Evolutionary conservation across 306 rosid genomes (phyloP), one percentile per base, ranked within the genome.

Genomic region (Quercus bicolor): DNA sequence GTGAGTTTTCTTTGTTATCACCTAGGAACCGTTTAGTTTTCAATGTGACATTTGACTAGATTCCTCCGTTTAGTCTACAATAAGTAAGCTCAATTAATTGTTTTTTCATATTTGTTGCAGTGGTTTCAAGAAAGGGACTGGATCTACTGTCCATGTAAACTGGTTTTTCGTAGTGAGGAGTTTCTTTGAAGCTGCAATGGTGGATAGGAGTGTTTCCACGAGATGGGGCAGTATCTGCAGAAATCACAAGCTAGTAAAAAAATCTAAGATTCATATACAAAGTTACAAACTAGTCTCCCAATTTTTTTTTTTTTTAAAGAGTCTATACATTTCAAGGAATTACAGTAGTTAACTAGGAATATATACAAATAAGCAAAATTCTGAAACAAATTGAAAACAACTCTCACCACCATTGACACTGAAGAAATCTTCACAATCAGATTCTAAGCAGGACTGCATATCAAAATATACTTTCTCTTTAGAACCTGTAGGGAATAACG

Each of bases 391-490:
- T 9, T 52, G 29, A 24, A 51, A 14, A 21, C 15, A 20, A 73
- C 33, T 53, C 73, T 72, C 6, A 88, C 91, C 91, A 37, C 84
- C 84, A 48, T 79, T 81, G 57, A 79, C 83, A 57, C 89, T 83
- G 80, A 76, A 81, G 86, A 45, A 88, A 78, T 88, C 89, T 64
- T 84, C 91, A 43, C 68, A 77, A 21, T 88, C 91, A 45, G 91
- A 88, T 48, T 85, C 89, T 40, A 79, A 18, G 77, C 75, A 40
- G 14, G 78, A 70, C 2, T 69, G 77, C 21, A 85, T 72, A 77
- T 77, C 82, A 24, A 85, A 83, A 23, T 80, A 84, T 43, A 83
- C 31, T 15, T 80, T 89, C 4, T 85, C 86, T 8, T 31, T 68
- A n/a, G 51, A 71, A 76, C 86, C 87, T 88, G 61, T 51, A 70